A percentile compares a stretch with the other conserved stretches of the same genome.
Evolutionary conservation across 129 eudicot genomes (phyloP).

Genomic region (Flaveria linearis): DNA sequence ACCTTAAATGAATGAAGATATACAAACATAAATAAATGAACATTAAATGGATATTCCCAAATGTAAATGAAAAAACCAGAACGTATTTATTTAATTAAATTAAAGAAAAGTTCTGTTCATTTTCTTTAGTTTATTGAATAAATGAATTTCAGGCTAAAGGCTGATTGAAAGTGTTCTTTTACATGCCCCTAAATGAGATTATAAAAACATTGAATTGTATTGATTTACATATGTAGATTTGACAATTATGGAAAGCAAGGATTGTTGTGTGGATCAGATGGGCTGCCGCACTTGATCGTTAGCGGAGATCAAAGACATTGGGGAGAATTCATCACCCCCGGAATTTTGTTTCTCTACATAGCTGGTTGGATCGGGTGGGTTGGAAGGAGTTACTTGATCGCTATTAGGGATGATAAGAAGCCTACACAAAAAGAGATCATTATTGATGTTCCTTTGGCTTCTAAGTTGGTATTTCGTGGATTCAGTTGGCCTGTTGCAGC

Average conservation of each 20-base stretch:
- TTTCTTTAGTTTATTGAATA: too few relatives aligned
- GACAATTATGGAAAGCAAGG: constrained; percentile 94
- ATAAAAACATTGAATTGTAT: background rate
- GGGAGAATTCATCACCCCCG: constrained; percentile 99
- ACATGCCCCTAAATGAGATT: background rate
- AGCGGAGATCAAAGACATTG: constrained; percentile 98
- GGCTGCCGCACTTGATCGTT: constrained; percentile 94
- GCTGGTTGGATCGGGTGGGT: constrained; percentile 99
- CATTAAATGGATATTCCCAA: too few relatives aligned
- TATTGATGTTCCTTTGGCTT: constrained; percentile 93
- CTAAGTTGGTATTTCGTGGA: constrained; percentile 74
- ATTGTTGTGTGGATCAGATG: constrained; percentile 89
- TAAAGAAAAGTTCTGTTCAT: too few relatives aligned
- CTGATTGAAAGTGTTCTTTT: background rate
- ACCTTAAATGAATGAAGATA: too few relatives aligned
- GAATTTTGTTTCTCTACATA: constrained; percentile 79
- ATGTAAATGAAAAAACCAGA: too few relatives aligned
- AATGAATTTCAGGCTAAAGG: too few relatives aligned
- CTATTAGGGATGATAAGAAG: constrained; percentile 91
- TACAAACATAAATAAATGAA: too few relatives aligned
- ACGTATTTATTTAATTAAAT: too few relatives aligned
- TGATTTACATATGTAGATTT: constrained; percentile 46
- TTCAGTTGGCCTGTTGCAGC: constrained; percentile 99
- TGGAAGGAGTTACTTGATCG: constrained; percentile 92
- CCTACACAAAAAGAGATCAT: constrained; percentile 92